Conservation (phyloP, 192 early-diverging fungal genomes). For the Entomortierella parvispora region DNA sequence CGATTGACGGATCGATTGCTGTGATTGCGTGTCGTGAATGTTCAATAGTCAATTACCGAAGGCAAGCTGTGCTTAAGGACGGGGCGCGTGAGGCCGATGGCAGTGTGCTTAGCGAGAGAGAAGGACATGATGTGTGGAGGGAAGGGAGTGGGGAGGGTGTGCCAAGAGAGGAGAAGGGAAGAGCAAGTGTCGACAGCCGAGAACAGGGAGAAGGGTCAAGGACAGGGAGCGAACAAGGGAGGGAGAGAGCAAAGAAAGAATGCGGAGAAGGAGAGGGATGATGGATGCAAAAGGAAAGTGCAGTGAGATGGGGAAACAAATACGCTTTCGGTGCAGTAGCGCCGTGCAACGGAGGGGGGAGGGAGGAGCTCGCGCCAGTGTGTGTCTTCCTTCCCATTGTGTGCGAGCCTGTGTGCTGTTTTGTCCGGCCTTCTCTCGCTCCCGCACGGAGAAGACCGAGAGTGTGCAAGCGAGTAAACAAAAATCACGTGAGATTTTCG, state of each 20-base stretch:
- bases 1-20: neutral
- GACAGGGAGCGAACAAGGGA: neutral
- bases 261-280: conserved; percentile 2
- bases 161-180: neutral
- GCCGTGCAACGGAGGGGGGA: too few relatives aligned
- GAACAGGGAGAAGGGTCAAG: neutral
- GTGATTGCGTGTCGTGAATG: neutral
- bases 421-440: too few relatives aligned
- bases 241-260: conserved; percentile 2
- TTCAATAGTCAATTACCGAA: conserved; percentile 21
- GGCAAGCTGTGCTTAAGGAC: conserved; percentile 49
- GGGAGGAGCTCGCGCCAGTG: too few relatives aligned
- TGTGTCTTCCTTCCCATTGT: too few relatives aligned
- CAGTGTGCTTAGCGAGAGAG: conserved; percentile 43
- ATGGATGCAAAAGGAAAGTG: neutral
- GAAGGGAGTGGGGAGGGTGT: neutral
- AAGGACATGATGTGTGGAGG: conserved; percentile 32
- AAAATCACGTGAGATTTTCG: too few relatives aligned
- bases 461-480: too few relatives aligned
- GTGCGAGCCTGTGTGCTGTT: too few relatives aligned
- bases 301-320: conserved; percentile 4
- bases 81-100: conserved; percentile 45
- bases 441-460: too few relatives aligned
- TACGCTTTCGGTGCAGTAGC: too few relatives aligned
- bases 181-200: neutral